phyloP scores from a whole-genome alignment of 78 protist genomes.

The Mastigamoeba balamuthi region DNA sequence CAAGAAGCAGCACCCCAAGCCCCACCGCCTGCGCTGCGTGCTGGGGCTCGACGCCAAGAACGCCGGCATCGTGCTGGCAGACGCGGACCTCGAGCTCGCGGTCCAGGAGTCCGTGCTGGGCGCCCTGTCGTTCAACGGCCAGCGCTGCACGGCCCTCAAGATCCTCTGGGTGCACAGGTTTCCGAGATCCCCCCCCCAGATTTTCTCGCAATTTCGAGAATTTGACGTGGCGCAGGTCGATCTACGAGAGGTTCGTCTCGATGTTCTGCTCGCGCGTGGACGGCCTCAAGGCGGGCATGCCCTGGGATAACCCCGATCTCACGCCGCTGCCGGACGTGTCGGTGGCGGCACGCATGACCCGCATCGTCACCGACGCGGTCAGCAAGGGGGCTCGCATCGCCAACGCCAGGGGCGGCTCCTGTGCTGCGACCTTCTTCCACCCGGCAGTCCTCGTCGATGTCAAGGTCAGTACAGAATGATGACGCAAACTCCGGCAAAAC shows the following conservation, averaged over 20 bases:
- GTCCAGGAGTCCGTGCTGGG: slow-evolving; percentile 27
- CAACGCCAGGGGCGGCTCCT: slow-evolving; percentile 13
- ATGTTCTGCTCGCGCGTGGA: not conserved
- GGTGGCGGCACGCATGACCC: not conserved
- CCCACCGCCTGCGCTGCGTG: not conserved
- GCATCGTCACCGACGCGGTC: not conserved
- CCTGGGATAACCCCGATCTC: slow-evolving; percentile 8
- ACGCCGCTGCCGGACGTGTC: not conserved
- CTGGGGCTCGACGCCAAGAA: slow-evolving; percentile 2
- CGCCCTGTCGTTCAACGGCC: slow-evolving; percentile 16
- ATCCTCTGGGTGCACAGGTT: not conserved
- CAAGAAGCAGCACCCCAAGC: not conserved
- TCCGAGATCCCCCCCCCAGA: too few species aligned
- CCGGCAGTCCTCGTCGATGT: slow-evolving; percentile 16
- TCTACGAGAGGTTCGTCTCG: not conserved
- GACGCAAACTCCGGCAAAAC: too few species aligned
- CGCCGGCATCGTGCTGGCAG: not conserved
- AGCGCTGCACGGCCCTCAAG: slow-evolving; percentile 47
- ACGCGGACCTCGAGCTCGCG: slow-evolving; percentile 10
- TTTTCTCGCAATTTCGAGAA: too few species aligned
- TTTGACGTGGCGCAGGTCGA: not conserved
- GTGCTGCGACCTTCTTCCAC: not conserved
- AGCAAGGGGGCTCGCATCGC: slow-evolving; percentile 10
- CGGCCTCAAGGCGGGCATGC: slow-evolving; percentile 16
- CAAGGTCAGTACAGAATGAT: too few species aligned